Evolutionary conservation across 495 filamentous ascomycete genomes (phyloP), one percentile per base, ranked within the genome.

Genomic region (Glonium stellatum): DNA sequence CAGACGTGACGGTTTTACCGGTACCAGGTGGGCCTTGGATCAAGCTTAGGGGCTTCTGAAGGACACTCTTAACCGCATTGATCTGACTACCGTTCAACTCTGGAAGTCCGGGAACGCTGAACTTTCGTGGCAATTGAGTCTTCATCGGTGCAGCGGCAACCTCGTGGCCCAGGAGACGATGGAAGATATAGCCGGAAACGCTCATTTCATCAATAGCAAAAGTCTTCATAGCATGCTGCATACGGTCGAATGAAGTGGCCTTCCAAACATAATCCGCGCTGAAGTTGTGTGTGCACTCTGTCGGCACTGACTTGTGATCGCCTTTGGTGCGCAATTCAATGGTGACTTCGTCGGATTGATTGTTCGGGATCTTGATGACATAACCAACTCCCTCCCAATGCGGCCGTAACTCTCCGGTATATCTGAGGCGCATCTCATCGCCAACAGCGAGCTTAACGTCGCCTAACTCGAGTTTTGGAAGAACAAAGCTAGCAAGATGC

Each of bases 221-320:
- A 0, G 89, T 97, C 80, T 97, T 97, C 93, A 99, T 97, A 37
- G 93, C 93, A 61, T 89, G 83, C 72, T 99, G 93, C 93, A 99
- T 99, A 60, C 93, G 91, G 70, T 99, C 93, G 69, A 97, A 99
- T 0, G 92, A 96, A 0, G 95, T 99, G 21, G 93, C 93, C 69
- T 99, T 99, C 93, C 93, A 99, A 34, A 99, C 93, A 70, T 99
- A 99, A 72, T 99, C 93, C 59, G 92, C 93, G 37, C 87, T 95
- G 73, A 97, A 99, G 69, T 96, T 95, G 72, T 96, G 91, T 1
- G 95, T 97, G 76, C 95, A 97, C 67, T 99, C 93, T 0, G 90
- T 97, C 1, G 93, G 92, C 6, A 97, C 90, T 27, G 88, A 89
- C 70, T 97, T 97, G 73, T 97, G 90, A 60, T 88, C 87, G 39